These are phyloP conservation scores for Emericellopsis cladophorae DNA, from an alignment of 2,329 filamentous ascomycete genomes.

Conservation along the genomic window DNA sequence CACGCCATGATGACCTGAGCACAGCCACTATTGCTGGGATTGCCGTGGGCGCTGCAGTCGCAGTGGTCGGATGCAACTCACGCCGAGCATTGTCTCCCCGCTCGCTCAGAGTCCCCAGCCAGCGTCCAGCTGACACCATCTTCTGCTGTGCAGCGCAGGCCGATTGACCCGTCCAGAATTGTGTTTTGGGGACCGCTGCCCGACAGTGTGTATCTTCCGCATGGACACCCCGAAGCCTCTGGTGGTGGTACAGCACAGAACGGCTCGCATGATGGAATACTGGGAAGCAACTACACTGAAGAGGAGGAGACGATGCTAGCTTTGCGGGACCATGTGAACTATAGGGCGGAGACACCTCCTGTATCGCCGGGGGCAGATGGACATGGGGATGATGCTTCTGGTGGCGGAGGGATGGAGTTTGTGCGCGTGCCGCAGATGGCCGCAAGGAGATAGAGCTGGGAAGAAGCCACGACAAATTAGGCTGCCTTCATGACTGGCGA, in stretches of 20 bases:
- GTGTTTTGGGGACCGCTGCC: conserved; percentile 43
- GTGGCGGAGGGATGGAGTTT: conserved; percentile 26
- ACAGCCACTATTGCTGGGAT: conserved; percentile 31
- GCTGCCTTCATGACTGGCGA: too few species aligned
- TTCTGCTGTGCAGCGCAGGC: conserved; percentile 27
- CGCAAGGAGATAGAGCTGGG: conserved; percentile 38
- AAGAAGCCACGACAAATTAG: conserved; percentile 7
- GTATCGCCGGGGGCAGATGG: too few species aligned
- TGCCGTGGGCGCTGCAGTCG: conserved; percentile 25
- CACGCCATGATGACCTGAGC: conserved; percentile 16
- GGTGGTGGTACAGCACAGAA: background rate
- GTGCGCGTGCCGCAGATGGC: conserved; percentile 39
- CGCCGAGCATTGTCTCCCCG: background rate
- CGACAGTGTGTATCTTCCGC: conserved; percentile 20
- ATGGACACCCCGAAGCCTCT: too few species aligned
- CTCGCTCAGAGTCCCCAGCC: background rate
- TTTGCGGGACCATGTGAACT: background rate
- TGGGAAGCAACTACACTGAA: conserved; percentile 45
- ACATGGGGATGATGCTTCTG: background rate
- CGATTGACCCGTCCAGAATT: conserved; percentile 38
- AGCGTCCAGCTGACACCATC: background rate
- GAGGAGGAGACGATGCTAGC: conserved; percentile 28
- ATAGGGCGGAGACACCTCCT: too few species aligned
- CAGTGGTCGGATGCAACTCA: conserved; percentile 14
- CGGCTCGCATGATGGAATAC: conserved; percentile 17